A percentile compares a stretch with the other conserved stretches of the same genome.
phyloP scores from a whole-genome alignment of 1,284 basidiomycete genomes.

The Calocybe gambosa region DNA sequence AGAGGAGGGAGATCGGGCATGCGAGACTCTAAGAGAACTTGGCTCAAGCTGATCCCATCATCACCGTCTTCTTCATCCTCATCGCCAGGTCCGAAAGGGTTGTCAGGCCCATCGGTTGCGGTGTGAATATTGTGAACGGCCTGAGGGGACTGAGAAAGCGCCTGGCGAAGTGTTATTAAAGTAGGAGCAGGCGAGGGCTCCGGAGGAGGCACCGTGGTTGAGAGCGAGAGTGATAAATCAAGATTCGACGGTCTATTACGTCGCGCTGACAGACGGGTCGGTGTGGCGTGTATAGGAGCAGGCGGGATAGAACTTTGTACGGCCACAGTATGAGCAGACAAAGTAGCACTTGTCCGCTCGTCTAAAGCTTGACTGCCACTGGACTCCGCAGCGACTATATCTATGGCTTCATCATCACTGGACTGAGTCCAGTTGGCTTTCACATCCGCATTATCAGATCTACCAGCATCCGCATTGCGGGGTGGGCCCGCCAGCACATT shows the following conservation, averaged over 20 bases:
- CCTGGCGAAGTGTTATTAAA: constrained; percentile 57
- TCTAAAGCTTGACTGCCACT: constrained; percentile 75
- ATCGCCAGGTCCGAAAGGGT: constrained; percentile 42
- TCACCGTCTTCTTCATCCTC: constrained; percentile 62
- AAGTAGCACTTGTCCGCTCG: constrained; percentile 67
- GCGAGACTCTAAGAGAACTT: constrained; percentile 72
- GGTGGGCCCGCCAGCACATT: constrained; percentile 46
- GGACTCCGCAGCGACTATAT: constrained; percentile 68
- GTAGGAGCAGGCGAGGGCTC: constrained; percentile 60
- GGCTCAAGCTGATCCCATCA: constrained; percentile 63
- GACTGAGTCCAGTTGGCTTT: constrained; percentile 64
- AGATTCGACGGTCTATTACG: constrained; percentile 58
- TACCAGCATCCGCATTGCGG: constrained; percentile 23
- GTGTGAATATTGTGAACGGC: constrained; percentile 17
- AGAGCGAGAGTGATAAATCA: constrained; percentile 45
- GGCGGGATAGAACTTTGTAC: constrained; percentile 17
- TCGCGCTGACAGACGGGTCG: constrained; percentile 30
- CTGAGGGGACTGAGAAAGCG: constrained; percentile 39
- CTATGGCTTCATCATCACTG: constrained; percentile 80
- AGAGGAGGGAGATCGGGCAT: constrained; percentile 65
- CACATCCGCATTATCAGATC: constrained; percentile 37
- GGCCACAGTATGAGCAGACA: constrained; percentile 26
- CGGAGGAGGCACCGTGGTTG: constrained; percentile 34
- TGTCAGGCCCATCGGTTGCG: constrained; percentile 28
- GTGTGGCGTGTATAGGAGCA: constrained; percentile 22